phyloP scores from a whole-genome alignment of 441 rosid species.

The Syzygium syzygioides region DNA sequence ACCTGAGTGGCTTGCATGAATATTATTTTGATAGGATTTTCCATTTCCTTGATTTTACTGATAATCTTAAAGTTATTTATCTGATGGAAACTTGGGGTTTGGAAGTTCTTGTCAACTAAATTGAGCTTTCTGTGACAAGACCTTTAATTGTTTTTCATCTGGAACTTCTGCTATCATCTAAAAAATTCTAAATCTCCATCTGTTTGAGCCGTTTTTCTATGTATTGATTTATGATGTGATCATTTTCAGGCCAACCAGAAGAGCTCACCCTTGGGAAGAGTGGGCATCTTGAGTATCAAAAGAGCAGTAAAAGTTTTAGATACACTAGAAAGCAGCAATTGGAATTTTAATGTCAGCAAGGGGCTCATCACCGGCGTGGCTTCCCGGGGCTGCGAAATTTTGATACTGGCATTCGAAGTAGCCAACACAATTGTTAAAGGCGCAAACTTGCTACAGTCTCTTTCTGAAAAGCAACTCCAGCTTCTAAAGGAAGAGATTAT shows the following conservation, averaged over 20 bases:
- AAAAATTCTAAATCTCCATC: background rate
- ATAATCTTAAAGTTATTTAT: background rate
- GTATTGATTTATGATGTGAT: background rate
- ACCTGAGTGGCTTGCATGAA: background rate
- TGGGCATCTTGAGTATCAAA: conserved; percentile 52
- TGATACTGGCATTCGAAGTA: conserved; percentile 12
- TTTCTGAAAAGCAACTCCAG: background rate
- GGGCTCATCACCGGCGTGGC: conserved; percentile 44
- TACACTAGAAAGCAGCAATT: conserved; percentile 73
- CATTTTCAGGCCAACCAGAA: conserved; percentile 31
- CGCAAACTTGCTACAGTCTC: background rate
- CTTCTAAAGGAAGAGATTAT: conserved; percentile 1
- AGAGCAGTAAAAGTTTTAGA: conserved; percentile 72
- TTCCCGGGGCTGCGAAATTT: conserved; percentile 31
- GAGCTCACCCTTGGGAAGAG: conserved; percentile 64
- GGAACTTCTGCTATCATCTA: background rate
- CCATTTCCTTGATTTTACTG: background rate
- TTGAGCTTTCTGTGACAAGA: background rate
- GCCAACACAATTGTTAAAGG: conserved; percentile 7
- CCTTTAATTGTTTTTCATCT: background rate
- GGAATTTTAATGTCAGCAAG: conserved; percentile 51
- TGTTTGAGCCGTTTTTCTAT: background rate
- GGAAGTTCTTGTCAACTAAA: background rate
- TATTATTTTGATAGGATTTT: background rate
- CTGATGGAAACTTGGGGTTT: background rate